Percentiles rank a stretch among this genome's conserved stretches.
These are phyloP conservation scores for Cylindrodendrum hubeiense DNA, from an alignment of 2,329 filamentous ascomycete species.

Conservation along the genomic window DNA sequence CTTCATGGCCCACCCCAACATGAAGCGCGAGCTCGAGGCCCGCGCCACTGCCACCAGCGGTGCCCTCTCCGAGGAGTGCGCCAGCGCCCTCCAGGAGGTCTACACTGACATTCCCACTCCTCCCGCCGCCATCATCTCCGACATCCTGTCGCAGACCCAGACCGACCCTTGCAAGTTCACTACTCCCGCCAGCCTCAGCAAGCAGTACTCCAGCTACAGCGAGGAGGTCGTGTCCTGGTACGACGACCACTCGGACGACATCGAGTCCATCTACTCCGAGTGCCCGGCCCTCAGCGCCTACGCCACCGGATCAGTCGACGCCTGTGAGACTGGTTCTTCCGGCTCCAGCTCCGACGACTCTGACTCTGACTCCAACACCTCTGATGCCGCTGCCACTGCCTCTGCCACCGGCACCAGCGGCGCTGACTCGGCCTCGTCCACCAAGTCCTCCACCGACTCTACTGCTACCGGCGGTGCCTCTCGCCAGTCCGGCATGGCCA, in stretches of 20 bases:
- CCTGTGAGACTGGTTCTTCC: constrained; percentile 35
- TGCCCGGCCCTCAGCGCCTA: constrained; percentile 43
- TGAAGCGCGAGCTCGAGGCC: constrained; percentile 43
- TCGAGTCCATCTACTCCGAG: constrained; percentile 40
- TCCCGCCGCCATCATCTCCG: constrained; percentile 44
- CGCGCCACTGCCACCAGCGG: constrained; percentile 34
- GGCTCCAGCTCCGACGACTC: neutral
- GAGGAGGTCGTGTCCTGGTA: constrained; percentile 48
- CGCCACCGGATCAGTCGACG: constrained; percentile 34
- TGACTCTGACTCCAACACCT: neutral
- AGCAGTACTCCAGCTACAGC: constrained; percentile 49
- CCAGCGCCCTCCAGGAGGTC: constrained; percentile 39
- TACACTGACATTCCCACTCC: constrained; percentile 47
- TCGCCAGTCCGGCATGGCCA: constrained; percentile 44
- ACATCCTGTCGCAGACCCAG: constrained; percentile 38
- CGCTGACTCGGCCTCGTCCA: neutral
- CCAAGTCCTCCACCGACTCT: constrained; percentile 12
- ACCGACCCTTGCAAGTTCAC: constrained; percentile 50
- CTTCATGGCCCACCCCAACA: constrained; percentile 45
- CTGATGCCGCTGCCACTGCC: constrained; percentile 17
- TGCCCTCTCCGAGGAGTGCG: constrained; percentile 37
- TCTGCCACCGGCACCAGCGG: constrained; percentile 9
- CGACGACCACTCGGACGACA: constrained; percentile 41
- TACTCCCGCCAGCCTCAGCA: constrained; percentile 47
- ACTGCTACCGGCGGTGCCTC: constrained; percentile 36